Percentiles rank a stretch among this genome's conserved stretches.
Conservation (phyloP, 2,329 filamentous ascomycete species). For the Trichoderma sp. region DNA sequence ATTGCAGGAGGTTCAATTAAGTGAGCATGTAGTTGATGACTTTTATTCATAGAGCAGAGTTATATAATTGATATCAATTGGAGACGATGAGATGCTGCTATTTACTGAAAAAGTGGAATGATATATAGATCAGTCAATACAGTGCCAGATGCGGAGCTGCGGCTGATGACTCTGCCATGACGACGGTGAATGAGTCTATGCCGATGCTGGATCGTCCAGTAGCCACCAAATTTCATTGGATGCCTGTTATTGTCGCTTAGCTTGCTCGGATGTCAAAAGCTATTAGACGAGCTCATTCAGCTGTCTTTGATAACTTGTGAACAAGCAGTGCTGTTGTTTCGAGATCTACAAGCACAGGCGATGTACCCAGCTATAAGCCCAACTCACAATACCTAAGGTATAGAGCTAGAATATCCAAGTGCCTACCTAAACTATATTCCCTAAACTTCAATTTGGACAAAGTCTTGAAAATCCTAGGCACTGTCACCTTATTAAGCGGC, state of each 20-base stretch:
- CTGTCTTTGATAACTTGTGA: neutral
- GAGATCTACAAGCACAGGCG: neutral
- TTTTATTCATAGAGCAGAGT: neutral
- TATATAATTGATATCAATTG: neutral
- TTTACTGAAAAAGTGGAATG: neutral
- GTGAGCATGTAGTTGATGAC: no score
- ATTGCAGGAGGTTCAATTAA: neutral
- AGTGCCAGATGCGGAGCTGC: constrained; percentile 14
- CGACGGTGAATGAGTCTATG: constrained; percentile 24
- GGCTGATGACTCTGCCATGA: constrained; percentile 26
- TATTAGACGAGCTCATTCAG: neutral
- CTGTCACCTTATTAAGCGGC: neutral
- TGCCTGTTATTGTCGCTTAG: neutral
- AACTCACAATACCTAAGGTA: neutral
- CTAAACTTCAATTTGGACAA: no score
- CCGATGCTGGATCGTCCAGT: constrained; percentile 11
- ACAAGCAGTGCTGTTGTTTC: neutral
- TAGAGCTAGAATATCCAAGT: neutral
- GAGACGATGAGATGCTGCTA: neutral
- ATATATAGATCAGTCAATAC: neutral
- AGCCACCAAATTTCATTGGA: neutral
- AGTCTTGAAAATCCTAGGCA: neutral
- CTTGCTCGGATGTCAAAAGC: neutral
- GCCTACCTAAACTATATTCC: no score
- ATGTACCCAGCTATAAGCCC: neutral